Conservation (phyloP, 768 basidiomycete genomes). For the Calocybe indica region DNA sequence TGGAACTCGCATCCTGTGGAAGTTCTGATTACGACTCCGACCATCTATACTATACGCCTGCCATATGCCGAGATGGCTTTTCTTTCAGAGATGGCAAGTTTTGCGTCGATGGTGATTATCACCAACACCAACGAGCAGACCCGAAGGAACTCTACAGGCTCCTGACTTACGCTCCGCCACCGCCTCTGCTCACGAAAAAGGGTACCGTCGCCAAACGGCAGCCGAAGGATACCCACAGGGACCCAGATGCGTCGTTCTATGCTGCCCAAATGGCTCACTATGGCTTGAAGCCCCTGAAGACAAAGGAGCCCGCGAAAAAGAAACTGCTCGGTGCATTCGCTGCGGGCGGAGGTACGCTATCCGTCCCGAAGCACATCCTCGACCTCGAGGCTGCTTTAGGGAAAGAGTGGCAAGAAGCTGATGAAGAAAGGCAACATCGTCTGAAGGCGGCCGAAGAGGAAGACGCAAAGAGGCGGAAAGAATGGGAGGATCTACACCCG, state of each 20-base stretch:
- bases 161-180: slow-evolving; percentile 17
- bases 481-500: not conserved
- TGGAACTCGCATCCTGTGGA: too few species aligned
- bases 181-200: slow-evolving; percentile 18
- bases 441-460: slow-evolving; percentile 8
- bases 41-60: slow-evolving; percentile 6
- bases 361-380: slow-evolving; percentile 15
- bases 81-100: slow-evolving; percentile 11
- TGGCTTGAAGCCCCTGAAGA: slow-evolving; percentile 19
- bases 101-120: slow-evolving; percentile 12
- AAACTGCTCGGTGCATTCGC: slow-evolving; percentile 17
- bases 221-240: slow-evolving; percentile 14
- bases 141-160: slow-evolving; percentile 13
- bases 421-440: slow-evolving; percentile 8
- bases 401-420: slow-evolving; percentile 15
- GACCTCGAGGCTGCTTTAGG: slow-evolving; percentile 14
- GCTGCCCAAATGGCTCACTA: slow-evolving; percentile 21
- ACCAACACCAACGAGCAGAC: slow-evolving; percentile 12
- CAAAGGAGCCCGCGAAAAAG: slow-evolving; percentile 18
- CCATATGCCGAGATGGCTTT: slow-evolving; percentile 15
- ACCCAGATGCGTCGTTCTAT: slow-evolving; percentile 18
- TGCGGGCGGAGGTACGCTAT: slow-evolving; percentile 7
- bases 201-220: slow-evolving; percentile 19
- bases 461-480: slow-evolving; percentile 1
- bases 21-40: too few species aligned